These are phyloP conservation scores for Tricladium varicosporioides DNA, from an alignment of 2,329 filamentous ascomycete genomes.

Conservation along the genomic window DNA sequence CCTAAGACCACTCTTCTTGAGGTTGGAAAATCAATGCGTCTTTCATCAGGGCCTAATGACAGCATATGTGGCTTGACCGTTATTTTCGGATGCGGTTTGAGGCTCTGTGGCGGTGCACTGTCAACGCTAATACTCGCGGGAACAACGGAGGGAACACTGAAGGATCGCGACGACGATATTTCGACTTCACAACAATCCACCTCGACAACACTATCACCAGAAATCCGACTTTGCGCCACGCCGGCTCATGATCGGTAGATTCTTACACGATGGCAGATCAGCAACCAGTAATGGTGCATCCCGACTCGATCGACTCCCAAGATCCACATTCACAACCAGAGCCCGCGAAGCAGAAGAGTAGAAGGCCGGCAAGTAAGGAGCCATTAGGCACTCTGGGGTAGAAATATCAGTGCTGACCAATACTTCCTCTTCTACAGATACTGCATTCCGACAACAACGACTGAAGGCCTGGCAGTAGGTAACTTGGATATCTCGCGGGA, in stretches of 20 bases:
- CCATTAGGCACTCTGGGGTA: slow-evolving; percentile 10
- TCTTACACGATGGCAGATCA: slow-evolving; percentile 30
- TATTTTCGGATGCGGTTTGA: background rate
- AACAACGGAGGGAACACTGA: slow-evolving; percentile 6
- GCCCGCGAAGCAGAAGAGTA: slow-evolving; percentile 81
- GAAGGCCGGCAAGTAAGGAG: slow-evolving; percentile 78
- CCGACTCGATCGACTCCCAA: slow-evolving; percentile 54
- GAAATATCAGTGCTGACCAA: slow-evolving; percentile 23
- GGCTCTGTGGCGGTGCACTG: background rate
- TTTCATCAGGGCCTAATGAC: background rate
- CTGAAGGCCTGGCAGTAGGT: slow-evolving; percentile 97
- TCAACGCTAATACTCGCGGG: background rate
- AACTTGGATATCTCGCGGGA: slow-evolving; percentile 8
- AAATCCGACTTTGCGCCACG: background rate
- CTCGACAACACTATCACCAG: slow-evolving; percentile 8
- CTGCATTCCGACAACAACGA: slow-evolving; percentile 93
- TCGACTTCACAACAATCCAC: slow-evolving; percentile 5
- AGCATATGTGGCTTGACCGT: background rate
- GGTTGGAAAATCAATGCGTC: no score
- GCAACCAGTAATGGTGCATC: slow-evolving; percentile 27
- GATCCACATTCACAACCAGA: slow-evolving; percentile 51
- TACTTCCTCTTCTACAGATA: slow-evolving; percentile 57
- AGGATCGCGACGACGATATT: slow-evolving; percentile 22
- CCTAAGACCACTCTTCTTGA: no score
- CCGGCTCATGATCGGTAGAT: slow-evolving; percentile 27